A percentile compares a stretch with the other conserved stretches of the same genome.
Evolutionary conservation across 139 green algal species (phyloP).

Genomic region (Chlorokybus atmophyticus): DNA sequence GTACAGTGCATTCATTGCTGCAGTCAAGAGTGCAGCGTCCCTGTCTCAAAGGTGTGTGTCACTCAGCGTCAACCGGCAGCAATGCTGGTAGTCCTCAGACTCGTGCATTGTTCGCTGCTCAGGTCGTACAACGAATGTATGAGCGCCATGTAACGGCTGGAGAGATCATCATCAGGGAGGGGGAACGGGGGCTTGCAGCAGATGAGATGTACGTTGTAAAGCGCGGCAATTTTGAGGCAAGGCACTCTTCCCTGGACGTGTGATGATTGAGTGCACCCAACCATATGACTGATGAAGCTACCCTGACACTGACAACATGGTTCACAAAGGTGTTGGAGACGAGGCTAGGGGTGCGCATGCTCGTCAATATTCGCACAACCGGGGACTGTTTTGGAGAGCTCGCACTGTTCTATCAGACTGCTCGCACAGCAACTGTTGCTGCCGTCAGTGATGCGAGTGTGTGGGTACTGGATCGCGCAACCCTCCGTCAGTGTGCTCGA

Average conservation of each 20-base stretch:
- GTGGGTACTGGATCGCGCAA: constrained; percentile 75
- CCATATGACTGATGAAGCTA: not conserved
- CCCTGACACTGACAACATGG: not conserved
- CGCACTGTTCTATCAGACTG: constrained; percentile 75
- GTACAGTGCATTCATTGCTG: too few relatives aligned
- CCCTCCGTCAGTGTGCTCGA: constrained; percentile 60
- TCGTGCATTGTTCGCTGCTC: too few relatives aligned
- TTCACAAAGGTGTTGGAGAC: constrained; percentile 27
- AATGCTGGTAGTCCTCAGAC: too few relatives aligned
- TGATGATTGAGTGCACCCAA: not conserved
- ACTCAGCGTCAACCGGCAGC: too few relatives aligned
- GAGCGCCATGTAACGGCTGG: constrained; percentile 15
- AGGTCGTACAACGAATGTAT: constrained; percentile 5
- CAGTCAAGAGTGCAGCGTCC: too few relatives aligned
- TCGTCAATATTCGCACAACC: constrained; percentile 68
- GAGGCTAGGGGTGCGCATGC: constrained; percentile 68
- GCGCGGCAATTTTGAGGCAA: constrained; percentile 81
- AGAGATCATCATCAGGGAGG: constrained; percentile 87
- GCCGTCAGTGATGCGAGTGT: constrained; percentile 58
- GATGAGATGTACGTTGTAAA: constrained; percentile 88
- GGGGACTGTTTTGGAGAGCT: constrained; percentile 84
- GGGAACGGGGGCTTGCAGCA: constrained; percentile 39
- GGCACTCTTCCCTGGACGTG: too few relatives aligned
- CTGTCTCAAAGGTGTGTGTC: too few relatives aligned
- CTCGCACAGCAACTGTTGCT: constrained; percentile 74